Evolutionary conservation across 148 eudicot genomes (phyloP).

Genomic region (Nepenthes mirabilis): DNA sequence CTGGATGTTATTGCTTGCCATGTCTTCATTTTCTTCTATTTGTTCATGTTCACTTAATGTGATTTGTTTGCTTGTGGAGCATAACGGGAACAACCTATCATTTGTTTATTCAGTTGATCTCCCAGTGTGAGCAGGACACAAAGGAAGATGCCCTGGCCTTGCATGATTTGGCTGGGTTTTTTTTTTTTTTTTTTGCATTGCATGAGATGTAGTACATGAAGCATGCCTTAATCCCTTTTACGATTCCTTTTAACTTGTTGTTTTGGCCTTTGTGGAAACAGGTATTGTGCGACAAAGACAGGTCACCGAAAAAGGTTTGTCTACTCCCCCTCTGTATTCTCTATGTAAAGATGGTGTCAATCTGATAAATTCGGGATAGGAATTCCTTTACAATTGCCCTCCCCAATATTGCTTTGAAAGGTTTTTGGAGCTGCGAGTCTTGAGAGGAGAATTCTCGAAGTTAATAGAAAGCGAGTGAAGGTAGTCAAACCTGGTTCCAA

Average conservation of each 20-base stretch:
- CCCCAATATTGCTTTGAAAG: slow-evolving; percentile 20
- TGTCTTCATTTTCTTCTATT: no score
- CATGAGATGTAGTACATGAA: not conserved
- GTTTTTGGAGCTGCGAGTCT: slow-evolving; percentile 55
- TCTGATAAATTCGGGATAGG: no score
- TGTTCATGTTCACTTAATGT: no score
- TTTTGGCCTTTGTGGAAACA: slow-evolving; percentile 21
- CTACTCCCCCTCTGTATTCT: slow-evolving; percentile 1
- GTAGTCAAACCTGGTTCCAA: slow-evolving; percentile 95
- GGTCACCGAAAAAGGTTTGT: slow-evolving; percentile 56
- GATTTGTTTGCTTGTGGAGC: no score
- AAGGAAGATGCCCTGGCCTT: no score
- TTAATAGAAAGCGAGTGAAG: slow-evolving; percentile 78
- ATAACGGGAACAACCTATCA: no score
- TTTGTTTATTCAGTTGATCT: no score
- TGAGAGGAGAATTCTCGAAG: slow-evolving; percentile 88
- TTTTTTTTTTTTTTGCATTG: not conserved
- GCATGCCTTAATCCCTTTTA: not conserved
- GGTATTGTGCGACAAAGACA: slow-evolving; percentile 81
- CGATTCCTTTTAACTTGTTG: slow-evolving; percentile 1
- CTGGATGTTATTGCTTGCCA: no score
- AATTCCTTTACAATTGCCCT: not conserved
- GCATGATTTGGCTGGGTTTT: no score
- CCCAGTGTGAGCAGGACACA: no score
- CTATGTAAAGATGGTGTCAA: not conserved